Evolutionary conservation across 192 early-diverging fungal genomes (phyloP).

Genomic region (Coemansia sp.): DNA sequence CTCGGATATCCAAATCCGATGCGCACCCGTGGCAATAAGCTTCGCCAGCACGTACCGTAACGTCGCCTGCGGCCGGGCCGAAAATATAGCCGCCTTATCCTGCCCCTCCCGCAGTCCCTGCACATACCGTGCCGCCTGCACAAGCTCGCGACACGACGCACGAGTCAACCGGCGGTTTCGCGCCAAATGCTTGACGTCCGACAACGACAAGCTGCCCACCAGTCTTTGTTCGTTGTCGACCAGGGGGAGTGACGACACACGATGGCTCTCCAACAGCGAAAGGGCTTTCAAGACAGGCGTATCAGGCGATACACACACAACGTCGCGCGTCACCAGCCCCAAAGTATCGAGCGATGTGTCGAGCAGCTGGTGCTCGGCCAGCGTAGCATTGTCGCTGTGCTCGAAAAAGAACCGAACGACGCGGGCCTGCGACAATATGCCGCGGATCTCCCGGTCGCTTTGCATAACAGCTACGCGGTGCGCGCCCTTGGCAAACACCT

Average conservation of each 20-base stretch:
- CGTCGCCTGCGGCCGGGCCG: slow-evolving; percentile 68
- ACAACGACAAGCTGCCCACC: slow-evolving; percentile 37
- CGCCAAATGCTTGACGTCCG: slow-evolving; percentile 53
- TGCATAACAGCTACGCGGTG: slow-evolving; percentile 80
- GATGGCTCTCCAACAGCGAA: slow-evolving; percentile 55
- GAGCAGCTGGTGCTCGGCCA: slow-evolving; percentile 18
- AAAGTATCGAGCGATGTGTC: slow-evolving; percentile 54
- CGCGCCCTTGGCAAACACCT: slow-evolving; percentile 71
- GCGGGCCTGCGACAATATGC: slow-evolving; percentile 76
- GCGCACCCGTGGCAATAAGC: slow-evolving; percentile 76
- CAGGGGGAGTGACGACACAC: slow-evolving; percentile 48
- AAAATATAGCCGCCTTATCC: slow-evolving; percentile 69
- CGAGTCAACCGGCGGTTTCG: slow-evolving; percentile 49
- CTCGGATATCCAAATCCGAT: slow-evolving; percentile 74
- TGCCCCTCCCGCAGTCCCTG: slow-evolving; percentile 69
- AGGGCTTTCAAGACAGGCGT: slow-evolving; percentile 68
- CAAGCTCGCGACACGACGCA: slow-evolving; percentile 64
- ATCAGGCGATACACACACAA: slow-evolving; percentile 57
- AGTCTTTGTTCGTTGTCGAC: slow-evolving; percentile 34
- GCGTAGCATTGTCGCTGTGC: slow-evolving; percentile 27
- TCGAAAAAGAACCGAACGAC: slow-evolving; percentile 69
- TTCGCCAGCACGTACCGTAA: slow-evolving; percentile 73
- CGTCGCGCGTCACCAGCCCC: slow-evolving; percentile 56
- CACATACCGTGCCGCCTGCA: slow-evolving; percentile 58
- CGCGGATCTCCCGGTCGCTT: slow-evolving; percentile 60